Evolutionary conservation across 2,329 filamentous ascomycete genomes (phyloP), one percentile per base, ranked within the genome.

Genomic region (Clarireedia homoeocarpa): DNA sequence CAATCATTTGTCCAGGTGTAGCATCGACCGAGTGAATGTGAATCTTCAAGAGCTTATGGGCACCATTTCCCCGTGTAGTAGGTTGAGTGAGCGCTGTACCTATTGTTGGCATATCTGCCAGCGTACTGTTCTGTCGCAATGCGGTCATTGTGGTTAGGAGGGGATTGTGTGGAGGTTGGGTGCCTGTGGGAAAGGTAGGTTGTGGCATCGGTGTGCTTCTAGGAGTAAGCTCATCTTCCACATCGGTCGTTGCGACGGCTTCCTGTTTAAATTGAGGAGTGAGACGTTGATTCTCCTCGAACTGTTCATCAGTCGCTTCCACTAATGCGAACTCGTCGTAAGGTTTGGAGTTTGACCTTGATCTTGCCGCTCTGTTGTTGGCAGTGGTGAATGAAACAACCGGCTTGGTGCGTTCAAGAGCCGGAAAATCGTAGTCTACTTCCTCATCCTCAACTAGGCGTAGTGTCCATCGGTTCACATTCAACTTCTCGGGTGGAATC

Each of bases 381-480:
- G 86, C 88, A 6, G 88, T 90, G 39, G 88, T 89, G 64, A 92
- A 94, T 20, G 89, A 84, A 5, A 81, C 82, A n/a, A 94, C 77
- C 2, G 84, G 80, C 64, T 86, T 87, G 23, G 82, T 89, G 38
- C 89, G 79, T 57, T 88, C 85, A 42, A 94, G 76, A 0, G 89
- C 84, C 34, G 88, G 88, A 61, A 94, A 94, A 66, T 94, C 89
- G 61, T 90, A 87, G 63, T 95, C 89, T 1, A 92, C 84, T 66
- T 94, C 89, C 49, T 87, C 89, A 55, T 89, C 88, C 67, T 94
- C 84, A 1, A 91, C 88, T 83, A 95, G 91, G 42, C 88, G 81
- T 55, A 95, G 73, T 24, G 84, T 89, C 86, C 88, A 94, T 75
- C 84, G 84, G 66, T 92, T 92, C 63, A 91, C 85, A 63, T 89